Percentiles rank a stretch among this genome's conserved stretches.
Evolutionary conservation across 1,284 basidiomycete species (phyloP).

Genomic region (Trametes pubescens): DNA sequence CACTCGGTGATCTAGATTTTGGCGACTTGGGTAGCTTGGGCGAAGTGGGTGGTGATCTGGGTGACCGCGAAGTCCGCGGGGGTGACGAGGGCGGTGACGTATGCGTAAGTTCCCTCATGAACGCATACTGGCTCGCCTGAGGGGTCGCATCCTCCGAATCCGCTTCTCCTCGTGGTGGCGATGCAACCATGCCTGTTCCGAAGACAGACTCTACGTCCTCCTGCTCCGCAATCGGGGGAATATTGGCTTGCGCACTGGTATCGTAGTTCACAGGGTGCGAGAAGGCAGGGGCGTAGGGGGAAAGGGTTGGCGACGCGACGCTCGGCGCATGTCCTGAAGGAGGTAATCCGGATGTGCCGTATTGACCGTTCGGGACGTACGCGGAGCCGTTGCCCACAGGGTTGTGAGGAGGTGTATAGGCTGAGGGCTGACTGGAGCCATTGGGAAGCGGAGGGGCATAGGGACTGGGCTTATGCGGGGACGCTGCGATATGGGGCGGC

Average conservation of each 20-base stretch:
- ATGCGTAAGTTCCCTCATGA: neutral
- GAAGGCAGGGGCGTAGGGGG: neutral
- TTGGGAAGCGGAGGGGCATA: constrained; percentile 18
- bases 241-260: neutral
- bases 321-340: constrained; percentile 14
- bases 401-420: constrained; percentile 17
- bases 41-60: constrained; percentile 4
- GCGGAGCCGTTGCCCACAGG: constrained; percentile 2
- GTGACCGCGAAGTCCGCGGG: constrained; percentile 15
- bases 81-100: constrained; percentile 6
- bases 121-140: constrained; percentile 8
- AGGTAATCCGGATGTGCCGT: constrained; percentile 11
- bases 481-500: neutral
- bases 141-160: constrained; percentile 18
- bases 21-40: constrained; percentile 2
- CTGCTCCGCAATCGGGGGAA: neutral
- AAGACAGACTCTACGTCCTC: neutral
- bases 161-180: neutral
- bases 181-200: neutral
- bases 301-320: constrained; percentile 2
- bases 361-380: constrained; percentile 4
- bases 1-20: constrained; percentile 6
- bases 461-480: constrained; percentile 8
- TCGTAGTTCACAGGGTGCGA: neutral
- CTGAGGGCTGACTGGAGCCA: constrained; percentile 4